Conservation (phyloP, 2,329 filamentous ascomycete species). For the Magnaporthiopsis poae region DNA sequence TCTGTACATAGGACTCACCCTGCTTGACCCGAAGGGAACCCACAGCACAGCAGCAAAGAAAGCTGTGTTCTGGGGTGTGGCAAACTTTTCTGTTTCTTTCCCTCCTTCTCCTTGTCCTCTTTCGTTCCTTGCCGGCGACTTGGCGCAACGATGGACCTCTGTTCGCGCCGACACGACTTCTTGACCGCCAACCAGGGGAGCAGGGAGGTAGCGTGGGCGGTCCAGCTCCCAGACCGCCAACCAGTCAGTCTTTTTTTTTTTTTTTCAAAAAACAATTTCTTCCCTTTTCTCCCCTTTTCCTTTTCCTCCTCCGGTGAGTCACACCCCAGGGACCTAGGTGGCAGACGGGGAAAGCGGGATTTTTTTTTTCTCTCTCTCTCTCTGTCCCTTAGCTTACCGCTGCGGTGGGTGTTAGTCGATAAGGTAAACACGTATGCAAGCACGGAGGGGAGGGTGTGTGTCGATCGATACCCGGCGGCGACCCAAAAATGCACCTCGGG, state of each 20-base stretch:
- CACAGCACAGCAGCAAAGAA: not conserved
- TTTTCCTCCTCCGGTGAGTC: not conserved
- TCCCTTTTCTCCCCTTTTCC: not conserved
- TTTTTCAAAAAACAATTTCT: not conserved
- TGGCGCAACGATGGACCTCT: not conserved
- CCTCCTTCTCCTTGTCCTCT: no score
- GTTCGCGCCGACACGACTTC: not conserved
- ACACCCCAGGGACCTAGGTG: not conserved
- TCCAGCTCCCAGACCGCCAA: not conserved
- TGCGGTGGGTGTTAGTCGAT: not conserved
- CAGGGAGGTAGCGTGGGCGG: not conserved
- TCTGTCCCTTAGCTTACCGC: not conserved
- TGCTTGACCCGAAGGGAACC: not conserved
- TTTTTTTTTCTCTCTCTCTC: not conserved
- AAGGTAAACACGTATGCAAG: no score
- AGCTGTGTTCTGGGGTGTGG: not conserved
- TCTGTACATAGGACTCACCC: not conserved
- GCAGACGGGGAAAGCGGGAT: not conserved
- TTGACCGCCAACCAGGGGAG: not conserved
- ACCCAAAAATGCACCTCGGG: not conserved
- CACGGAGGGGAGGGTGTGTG: not conserved
- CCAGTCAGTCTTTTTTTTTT: constrained; percentile 1
- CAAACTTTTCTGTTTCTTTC: not conserved
- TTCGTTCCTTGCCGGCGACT: not conserved
- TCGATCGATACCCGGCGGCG: not conserved